Evolutionary conservation across 1,284 basidiomycete genomes (phyloP), one percentile per base, ranked within the genome.

Genomic region (Leucocoprinus gongylophorus): DNA sequence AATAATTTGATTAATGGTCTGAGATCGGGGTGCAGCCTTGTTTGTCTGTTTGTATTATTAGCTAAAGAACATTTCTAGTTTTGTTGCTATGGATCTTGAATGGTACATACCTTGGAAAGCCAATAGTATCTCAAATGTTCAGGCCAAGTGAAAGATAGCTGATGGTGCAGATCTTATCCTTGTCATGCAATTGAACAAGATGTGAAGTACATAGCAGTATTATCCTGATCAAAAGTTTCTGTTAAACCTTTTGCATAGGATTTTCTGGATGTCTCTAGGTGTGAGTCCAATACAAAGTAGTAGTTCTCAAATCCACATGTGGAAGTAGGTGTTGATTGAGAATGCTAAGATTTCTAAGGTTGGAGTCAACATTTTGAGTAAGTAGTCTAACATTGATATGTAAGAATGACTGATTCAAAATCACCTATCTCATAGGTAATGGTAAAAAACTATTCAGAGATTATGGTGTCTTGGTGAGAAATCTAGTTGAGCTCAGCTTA

Each of bases 311-410:
- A n/a, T 9, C 29, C 30, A 26, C 28, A 7, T 15, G 29, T 26
- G 10, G 30, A 26, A 13, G 7, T 54, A 81, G 80, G 15, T 62
- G 58, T 48, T 78, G 68, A 63, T 77, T 71, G 49, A 78, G 73
- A 62, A 76, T 71, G 44, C 61, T 48, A 43, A 57, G 55, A 33
- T 62, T n/a, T 44, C 59, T 15, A 85, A 85, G 60, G 63, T 75
- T 2, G 83, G 83, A 2, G 81, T 73, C 6, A 84, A 83, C 58
- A 83, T 85, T 48, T 62, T 74, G 37, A 74, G 81, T 83, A 54
- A 54, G 76, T 28, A 9, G 10, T 2, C 17, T 13, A 18, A n/a
- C 20, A 7, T 30, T 26, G 23, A 26, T 26, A 26, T 26, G 6
- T 6, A 3, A 13, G 3, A 23, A 15, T 40, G 18, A 8, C 21